These are phyloP conservation scores for Sclerotinia trifoliorum DNA, from an alignment of 2,329 filamentous ascomycete species.

Conservation along the genomic window DNA sequence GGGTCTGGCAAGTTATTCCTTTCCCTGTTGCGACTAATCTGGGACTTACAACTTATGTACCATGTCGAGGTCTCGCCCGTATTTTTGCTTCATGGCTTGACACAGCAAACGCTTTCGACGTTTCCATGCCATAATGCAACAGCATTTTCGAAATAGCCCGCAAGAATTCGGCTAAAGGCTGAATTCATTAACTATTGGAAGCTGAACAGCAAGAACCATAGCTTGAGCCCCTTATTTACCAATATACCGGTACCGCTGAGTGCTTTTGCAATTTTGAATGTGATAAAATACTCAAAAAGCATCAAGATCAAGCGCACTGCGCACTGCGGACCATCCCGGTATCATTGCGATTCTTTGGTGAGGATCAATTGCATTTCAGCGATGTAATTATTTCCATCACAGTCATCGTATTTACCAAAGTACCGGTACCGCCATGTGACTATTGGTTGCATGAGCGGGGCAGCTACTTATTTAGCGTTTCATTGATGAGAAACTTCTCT, in stretches of 20 bases:
- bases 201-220: not conserved
- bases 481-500: not conserved
- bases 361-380: not conserved
- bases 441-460: not conserved
- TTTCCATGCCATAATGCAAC: not conserved
- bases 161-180: not conserved
- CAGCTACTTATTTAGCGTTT: not conserved
- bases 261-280: not conserved
- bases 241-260: not conserved
- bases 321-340: not conserved
- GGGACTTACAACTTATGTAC: not conserved
- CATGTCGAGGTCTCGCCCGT: not conserved
- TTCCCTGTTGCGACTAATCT: not conserved
- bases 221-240: not conserved
- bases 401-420: not conserved
- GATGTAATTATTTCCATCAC: not conserved
- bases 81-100: not conserved
- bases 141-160: not conserved
- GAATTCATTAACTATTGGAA: not conserved
- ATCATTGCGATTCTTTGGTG: not conserved
- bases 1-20: not conserved
- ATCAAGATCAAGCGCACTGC: not conserved
- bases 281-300: not conserved
- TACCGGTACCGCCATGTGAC: constrained; percentile 7
- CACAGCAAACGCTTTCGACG: not conserved